Evolutionary conservation across 2,329 filamentous ascomycete genomes (phyloP).

Genomic region (Cladosporium sp.): DNA sequence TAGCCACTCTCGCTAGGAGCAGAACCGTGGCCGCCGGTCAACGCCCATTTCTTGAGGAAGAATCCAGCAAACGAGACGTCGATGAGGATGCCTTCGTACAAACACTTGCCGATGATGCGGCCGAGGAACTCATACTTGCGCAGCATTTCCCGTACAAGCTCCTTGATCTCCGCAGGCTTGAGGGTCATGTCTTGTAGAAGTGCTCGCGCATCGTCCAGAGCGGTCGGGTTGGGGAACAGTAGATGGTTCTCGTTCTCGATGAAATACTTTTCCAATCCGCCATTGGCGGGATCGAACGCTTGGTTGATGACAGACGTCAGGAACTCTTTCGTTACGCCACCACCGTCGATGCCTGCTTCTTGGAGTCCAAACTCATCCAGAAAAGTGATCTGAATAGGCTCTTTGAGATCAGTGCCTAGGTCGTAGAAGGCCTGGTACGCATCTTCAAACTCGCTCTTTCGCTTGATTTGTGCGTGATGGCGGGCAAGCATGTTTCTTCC

Average conservation of each 20-base stretch:
- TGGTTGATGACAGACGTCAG: conserved; percentile 82
- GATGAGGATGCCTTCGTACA: conserved; percentile 94
- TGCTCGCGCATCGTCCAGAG: conserved; percentile 22
- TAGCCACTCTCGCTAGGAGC: conserved; percentile 68
- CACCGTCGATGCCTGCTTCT: conserved; percentile 94
- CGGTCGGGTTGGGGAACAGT: conserved; percentile 81
- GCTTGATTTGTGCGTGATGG: conserved; percentile 72
- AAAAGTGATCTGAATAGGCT: conserved; percentile 95
- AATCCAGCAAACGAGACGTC: conserved; percentile 92
- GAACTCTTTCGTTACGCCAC: conserved; percentile 96
- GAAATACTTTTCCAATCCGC: conserved; percentile 54
- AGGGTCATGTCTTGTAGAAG: conserved; percentile 13
- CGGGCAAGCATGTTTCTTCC: conserved; percentile 46
- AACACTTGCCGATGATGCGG: conserved; percentile 88
- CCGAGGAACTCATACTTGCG: conserved; percentile 86
- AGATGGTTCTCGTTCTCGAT: conserved; percentile 79
- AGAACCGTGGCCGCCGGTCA: conserved; percentile 61
- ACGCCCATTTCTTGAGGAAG: conserved; percentile 92
- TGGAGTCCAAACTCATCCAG: conserved; percentile 81
- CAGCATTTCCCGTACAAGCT: conserved; percentile 44
- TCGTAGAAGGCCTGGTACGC: conserved; percentile 79
- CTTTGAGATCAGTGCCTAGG: conserved; percentile 79
- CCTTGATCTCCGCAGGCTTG: background rate
- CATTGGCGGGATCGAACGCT: conserved; percentile 62
- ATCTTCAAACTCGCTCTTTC: conserved; percentile 78